A percentile compares a stretch with the other conserved stretches of the same genome.
These are phyloP conservation scores for Pseudozyma hubeiensis DNA, from an alignment of 1,284 basidiomycete genomes.

Conservation along the genomic window DNA sequence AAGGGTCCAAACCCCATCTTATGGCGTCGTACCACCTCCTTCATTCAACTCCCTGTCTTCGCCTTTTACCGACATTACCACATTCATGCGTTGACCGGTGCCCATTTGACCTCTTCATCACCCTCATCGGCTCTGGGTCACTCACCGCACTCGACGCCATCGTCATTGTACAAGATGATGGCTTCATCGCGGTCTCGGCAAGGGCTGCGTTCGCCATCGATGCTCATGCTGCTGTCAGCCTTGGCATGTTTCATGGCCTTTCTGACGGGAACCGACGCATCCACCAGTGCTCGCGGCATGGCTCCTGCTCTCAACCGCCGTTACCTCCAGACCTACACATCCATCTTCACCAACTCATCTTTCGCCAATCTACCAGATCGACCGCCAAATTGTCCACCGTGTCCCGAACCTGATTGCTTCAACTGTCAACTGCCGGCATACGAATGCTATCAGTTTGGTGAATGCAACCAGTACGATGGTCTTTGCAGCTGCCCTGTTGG, in stretches of 20 bases:
- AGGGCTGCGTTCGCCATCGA: not conserved
- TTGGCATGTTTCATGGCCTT: not conserved
- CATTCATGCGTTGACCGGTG: not conserved
- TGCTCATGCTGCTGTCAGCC: not conserved
- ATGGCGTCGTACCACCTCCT: not conserved
- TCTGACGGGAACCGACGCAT: constrained; percentile 2
- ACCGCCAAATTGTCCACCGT: constrained; percentile 50
- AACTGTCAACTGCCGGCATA: constrained; percentile 60
- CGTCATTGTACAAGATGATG: not conserved
- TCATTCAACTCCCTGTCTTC: not conserved
- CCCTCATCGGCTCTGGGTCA: not conserved
- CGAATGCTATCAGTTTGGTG: constrained; percentile 73
- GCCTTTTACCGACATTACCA: not conserved
- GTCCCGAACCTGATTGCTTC: constrained; percentile 58
- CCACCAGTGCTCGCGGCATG: constrained; percentile 20
- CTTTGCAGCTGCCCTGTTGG: constrained; percentile 90
- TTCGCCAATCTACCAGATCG: constrained; percentile 3
- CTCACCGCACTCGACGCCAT: too few relatives aligned
- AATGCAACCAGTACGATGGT: constrained; percentile 87
- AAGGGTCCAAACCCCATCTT: constrained; percentile 16
- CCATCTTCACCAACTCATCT: constrained; percentile 30
- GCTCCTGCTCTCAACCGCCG: constrained; percentile 19
- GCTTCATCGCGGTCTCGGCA: not conserved
- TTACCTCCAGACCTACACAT: constrained; percentile 28
- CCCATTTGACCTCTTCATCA: too few relatives aligned